A percentile compares a stretch with the other conserved stretches of the same genome.
phyloP scores from a whole-genome alignment of 2,329 filamentous ascomycete genomes.

The Helicocarpus griseus region DNA sequence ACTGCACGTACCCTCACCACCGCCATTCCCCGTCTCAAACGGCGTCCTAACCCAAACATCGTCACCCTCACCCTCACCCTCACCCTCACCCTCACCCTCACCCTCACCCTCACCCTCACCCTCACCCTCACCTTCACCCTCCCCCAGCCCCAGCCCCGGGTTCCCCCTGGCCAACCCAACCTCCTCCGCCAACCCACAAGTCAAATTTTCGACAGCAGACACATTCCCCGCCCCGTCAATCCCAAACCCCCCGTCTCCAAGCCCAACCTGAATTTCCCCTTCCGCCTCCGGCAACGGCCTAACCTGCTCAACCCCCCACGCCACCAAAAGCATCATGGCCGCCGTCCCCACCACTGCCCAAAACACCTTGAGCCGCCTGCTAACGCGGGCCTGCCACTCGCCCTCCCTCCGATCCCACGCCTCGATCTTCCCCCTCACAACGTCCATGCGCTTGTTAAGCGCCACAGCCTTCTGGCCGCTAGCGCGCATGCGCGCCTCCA shows the following conservation, averaged over 20 bases:
- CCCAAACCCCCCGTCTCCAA: neutral
- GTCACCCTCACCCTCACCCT: neutral
- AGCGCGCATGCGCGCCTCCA: constrained; percentile 32
- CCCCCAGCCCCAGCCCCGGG: too few species aligned
- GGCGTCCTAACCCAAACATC: neutral
- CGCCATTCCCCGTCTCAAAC: neutral
- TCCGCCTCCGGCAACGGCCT: neutral
- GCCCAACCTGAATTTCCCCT: neutral
- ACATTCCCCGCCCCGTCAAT: neutral
- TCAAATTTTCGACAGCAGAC: neutral
- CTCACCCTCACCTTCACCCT: too few species aligned
- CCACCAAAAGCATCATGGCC: constrained; percentile 22
- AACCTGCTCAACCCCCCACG: constrained; percentile 9
- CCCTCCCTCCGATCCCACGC: constrained; percentile 34
- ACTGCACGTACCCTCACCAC: neutral
- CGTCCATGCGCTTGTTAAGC: constrained; percentile 30
- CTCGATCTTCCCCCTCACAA: constrained; percentile 30
- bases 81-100: neutral
- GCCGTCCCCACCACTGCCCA: constrained; percentile 23
- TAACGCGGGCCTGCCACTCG: constrained; percentile 32
- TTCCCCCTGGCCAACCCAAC: neutral
- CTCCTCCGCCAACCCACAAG: neutral
- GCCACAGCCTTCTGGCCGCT: constrained; percentile 26
- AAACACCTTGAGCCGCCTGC: constrained; percentile 29
- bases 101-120: too few species aligned